These are phyloP conservation scores for Strobilomyces dryophilus DNA, from an alignment of 768 basidiomycete genomes.

Conservation along the genomic window DNA sequence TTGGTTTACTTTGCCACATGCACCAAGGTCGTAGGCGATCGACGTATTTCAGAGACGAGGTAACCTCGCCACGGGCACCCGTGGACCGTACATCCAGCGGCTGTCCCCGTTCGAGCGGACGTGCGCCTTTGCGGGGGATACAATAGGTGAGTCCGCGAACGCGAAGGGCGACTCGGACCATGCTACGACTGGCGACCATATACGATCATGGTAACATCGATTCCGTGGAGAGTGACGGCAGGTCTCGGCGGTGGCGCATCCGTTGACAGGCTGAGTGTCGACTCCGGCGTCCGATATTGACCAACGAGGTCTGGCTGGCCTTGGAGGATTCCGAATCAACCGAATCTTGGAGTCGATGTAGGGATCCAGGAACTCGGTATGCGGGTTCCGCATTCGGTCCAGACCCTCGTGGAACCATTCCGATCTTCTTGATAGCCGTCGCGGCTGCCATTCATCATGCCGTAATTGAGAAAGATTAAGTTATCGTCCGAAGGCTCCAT, in stretches of 20 bases:
- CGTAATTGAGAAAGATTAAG: too few species aligned
- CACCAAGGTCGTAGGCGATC: neutral
- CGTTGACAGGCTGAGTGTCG: neutral
- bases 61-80: neutral
- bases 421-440: too few species aligned
- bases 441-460: too few species aligned
- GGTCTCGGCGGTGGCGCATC: neutral
- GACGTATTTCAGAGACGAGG: conserved; percentile 1
- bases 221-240: neutral
- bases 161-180: neutral
- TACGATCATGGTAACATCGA: neutral
- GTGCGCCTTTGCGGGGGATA: neutral
- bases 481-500: too few species aligned
- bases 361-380: conserved; percentile 14
- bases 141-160: neutral
- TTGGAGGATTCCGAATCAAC: too few species aligned
- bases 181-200: neutral
- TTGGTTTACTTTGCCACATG: neutral
- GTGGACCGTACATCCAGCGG: neutral
- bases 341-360: conserved; percentile 6
- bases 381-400: conserved; percentile 13
- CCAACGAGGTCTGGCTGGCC: too few species aligned
- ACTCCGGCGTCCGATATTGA: neutral
- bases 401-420: neutral
- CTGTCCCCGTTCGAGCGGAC: conserved; percentile 1